These are phyloP conservation scores for Fusarium torulosum DNA, from an alignment of 2,329 filamentous ascomycete genomes.

Conservation along the genomic window DNA sequence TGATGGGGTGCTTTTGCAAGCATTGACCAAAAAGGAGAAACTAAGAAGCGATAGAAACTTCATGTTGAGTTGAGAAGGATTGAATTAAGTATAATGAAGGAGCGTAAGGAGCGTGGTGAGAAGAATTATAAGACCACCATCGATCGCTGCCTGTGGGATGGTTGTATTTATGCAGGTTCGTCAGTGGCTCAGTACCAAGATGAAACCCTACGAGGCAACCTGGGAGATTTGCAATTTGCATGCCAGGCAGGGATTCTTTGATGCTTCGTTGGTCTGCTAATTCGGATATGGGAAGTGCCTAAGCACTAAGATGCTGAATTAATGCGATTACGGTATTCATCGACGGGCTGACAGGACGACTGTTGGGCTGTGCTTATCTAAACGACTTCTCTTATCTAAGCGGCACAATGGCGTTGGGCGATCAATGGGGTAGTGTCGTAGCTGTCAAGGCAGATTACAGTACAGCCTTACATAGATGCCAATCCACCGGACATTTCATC, in stretches of 20 bases:
- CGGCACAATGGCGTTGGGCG: too few relatives aligned
- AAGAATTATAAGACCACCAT: too few relatives aligned
- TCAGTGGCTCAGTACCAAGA: neutral
- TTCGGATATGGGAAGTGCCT: neutral
- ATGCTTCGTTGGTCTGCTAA: neutral
- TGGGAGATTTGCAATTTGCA: neutral
- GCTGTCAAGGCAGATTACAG: too few relatives aligned
- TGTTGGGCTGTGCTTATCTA: neutral
- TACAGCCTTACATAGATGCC: too few relatives aligned
- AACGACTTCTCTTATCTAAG: neutral
- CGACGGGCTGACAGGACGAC: neutral
- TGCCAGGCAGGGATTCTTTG: neutral
- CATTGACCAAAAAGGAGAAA: neutral
- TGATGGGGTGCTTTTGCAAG: conserved; percentile 5
- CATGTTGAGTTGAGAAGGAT: neutral
- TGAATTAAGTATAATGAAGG: neutral
- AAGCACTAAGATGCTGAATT: neutral
- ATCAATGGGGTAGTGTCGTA: too few relatives aligned
- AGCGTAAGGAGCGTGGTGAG: neutral
- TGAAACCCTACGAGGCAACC: neutral
- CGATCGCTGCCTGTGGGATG: neutral
- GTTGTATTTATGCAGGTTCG: neutral
- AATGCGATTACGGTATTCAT: neutral
- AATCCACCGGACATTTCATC: too few relatives aligned
- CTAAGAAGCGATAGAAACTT: neutral